Evolutionary conservation across 2,329 filamentous ascomycete genomes (phyloP).

Genomic region (Neurospora sp.): DNA sequence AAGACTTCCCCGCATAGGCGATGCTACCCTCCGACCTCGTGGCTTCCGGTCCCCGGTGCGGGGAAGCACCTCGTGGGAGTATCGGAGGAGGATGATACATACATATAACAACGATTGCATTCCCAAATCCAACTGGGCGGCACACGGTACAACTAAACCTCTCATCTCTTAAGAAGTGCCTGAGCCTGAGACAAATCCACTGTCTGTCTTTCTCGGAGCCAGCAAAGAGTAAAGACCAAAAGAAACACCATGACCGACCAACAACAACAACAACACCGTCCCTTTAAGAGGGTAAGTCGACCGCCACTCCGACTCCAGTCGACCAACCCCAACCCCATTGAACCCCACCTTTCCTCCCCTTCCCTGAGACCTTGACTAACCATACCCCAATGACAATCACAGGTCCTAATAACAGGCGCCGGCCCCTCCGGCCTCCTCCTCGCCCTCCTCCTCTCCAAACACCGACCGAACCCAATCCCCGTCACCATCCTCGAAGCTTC

Average conservation of each 20-base stretch:
- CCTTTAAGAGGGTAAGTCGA: not conserved
- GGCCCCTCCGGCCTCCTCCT: slow-evolving; percentile 40
- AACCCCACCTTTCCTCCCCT: no score
- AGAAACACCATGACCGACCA: not conserved
- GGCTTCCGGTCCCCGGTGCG: not conserved
- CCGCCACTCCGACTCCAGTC: not conserved
- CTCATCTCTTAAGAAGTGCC: no score
- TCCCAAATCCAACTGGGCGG: not conserved
- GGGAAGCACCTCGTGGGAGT: not conserved
- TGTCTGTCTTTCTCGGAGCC: not conserved
- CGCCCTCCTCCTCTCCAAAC: slow-evolving; percentile 42
- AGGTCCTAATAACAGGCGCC: slow-evolving; percentile 24
- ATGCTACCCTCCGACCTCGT: not conserved
- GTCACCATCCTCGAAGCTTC: slow-evolving; percentile 47
- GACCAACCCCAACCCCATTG: no score
- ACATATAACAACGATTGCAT: not conserved
- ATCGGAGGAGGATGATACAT: not conserved
- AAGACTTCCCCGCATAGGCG: not conserved
- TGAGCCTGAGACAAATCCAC: not conserved
- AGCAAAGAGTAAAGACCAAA: not conserved
- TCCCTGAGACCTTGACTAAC: no score
- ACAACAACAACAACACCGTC: not conserved
- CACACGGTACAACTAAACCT: no score
- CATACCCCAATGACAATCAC: no score
- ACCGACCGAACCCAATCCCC: slow-evolving; percentile 30